Evolutionary conservation across 768 basidiomycete species (phyloP).

Genomic region (Glaciozyma antarctica): DNA sequence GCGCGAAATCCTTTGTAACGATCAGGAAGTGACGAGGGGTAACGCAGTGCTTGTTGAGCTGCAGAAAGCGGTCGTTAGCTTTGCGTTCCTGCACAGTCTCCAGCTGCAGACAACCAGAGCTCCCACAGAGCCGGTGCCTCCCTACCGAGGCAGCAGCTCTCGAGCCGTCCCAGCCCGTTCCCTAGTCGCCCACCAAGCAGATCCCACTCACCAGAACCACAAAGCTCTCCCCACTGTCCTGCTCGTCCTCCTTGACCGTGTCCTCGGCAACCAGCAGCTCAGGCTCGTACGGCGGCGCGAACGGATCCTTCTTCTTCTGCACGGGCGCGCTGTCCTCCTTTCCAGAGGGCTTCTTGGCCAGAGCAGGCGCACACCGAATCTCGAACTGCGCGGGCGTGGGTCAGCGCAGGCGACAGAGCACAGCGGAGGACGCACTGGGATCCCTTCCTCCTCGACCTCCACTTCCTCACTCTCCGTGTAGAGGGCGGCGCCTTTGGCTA

Average conservation of each 20-base stretch:
- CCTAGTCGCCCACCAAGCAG: too few relatives aligned
- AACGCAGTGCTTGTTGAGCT: constrained; percentile 83
- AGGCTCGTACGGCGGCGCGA: constrained; percentile 73
- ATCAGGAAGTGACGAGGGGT: constrained; percentile 78
- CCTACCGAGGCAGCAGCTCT: too few relatives aligned
- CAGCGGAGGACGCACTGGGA: constrained; percentile 8
- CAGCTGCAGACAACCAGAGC: background rate
- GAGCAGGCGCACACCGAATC: constrained; percentile 71
- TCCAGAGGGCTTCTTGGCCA: constrained; percentile 60
- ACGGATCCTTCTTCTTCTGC: constrained; percentile 51
- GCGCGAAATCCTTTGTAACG: constrained; percentile 68
- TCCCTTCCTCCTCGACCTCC: constrained; percentile 27
- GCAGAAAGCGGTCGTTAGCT: background rate
- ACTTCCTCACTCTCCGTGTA: constrained; percentile 19
- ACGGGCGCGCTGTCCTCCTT: constrained; percentile 39
- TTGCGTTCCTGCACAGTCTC: background rate
- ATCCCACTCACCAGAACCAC: constrained; percentile 51
- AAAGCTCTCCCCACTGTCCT: constrained; percentile 54
- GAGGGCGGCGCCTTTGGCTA: background rate
- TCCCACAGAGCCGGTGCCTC: constrained; percentile 32
- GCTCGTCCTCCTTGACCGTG: constrained; percentile 47
- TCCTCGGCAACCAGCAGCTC: constrained; percentile 69
- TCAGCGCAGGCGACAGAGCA: background rate
- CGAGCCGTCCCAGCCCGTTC: too few relatives aligned
- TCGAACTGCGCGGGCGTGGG: constrained; percentile 54